Evolutionary conservation across 306 rosid genomes (phyloP), one percentile per base, ranked within the genome.

Genomic region (Vigna nakashimae): DNA sequence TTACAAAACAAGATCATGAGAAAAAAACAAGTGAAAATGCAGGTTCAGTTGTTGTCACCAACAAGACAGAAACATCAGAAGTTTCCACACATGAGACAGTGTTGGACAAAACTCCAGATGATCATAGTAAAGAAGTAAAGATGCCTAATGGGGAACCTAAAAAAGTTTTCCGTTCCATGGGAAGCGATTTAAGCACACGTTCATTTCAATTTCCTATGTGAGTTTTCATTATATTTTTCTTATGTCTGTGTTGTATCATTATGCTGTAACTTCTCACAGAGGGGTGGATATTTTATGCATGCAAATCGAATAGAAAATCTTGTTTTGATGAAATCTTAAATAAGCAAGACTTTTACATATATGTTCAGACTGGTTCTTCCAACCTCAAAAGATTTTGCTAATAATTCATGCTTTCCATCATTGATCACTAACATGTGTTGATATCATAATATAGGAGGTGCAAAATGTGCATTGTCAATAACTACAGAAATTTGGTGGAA

Each of bases 121-220:
- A 57, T 56, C 59, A 75, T 26, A 24, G 15, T 17, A 50, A 65
- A 64, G 68, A 62, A 20, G 32, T 13, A 24, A 42, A 0, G 45
- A 45, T 20, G 53, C 57, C 46, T 53, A 7, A 1, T 3, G 79
- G 49, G 30, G 89, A 67, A 15, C 53, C 65, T 14, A 48, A 57
- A 49, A 16, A 5, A 1, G 38, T 28, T n/a, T 32, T 18, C 78
- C 63, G 65, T 26, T 88, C 88, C 0, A 53, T 73, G 18, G 90
- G 15, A 53, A 85, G 85, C 48, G 48, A 50, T 75, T 18, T 14
- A 30, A 91, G 93, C 77, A 50, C 30, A 43, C 66, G n/a, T 4
- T 90, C 97, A 50, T 90, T 92, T 82, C 86, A 82, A 59, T 92
- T 90, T 79, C 89, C 93, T 6, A 72, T 85, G 94, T 91, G 72